phyloP scores from a whole-genome alignment of 768 basidiomycete species.

The Trametes elegans region DNA sequence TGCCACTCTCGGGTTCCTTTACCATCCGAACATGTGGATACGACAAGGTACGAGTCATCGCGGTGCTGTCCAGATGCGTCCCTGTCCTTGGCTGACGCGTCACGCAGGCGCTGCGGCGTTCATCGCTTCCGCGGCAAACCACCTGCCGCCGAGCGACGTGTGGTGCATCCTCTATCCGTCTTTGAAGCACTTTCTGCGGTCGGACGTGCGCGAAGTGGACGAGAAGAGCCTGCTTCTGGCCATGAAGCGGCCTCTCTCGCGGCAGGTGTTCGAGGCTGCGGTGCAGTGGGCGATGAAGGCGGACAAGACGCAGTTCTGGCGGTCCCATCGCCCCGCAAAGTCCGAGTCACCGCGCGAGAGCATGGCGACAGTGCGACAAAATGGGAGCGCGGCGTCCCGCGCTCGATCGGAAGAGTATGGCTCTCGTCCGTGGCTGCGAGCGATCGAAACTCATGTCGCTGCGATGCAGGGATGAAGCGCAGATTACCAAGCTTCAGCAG shows the following conservation, averaged over 20 bases:
- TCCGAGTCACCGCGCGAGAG: constrained; percentile 71
- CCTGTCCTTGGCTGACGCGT: too few species aligned
- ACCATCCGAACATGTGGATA: constrained; percentile 96
- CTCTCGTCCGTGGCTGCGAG: background rate
- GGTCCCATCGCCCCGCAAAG: constrained; percentile 51
- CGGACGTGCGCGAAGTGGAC: constrained; percentile 73
- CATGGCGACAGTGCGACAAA: constrained; percentile 61
- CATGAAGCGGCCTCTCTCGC: constrained; percentile 68
- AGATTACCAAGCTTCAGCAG: constrained; percentile 77
- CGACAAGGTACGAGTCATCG: constrained; percentile 65
- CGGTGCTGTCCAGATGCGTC: background rate
- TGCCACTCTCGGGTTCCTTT: constrained; percentile 82
- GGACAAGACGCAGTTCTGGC: constrained; percentile 81
- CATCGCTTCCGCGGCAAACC: constrained; percentile 80
- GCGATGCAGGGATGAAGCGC: constrained; percentile 64
- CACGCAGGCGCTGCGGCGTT: constrained; percentile 80
- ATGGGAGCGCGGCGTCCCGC: constrained; percentile 43
- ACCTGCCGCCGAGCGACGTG: constrained; percentile 82
- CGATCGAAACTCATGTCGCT: constrained; percentile 4
- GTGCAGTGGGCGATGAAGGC: constrained; percentile 87
- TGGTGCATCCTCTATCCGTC: constrained; percentile 98
- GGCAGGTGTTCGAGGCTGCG: constrained; percentile 82
- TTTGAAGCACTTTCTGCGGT: constrained; percentile 79
- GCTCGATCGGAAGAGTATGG: constrained; percentile 73
- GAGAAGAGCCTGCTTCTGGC: constrained; percentile 73